Evolutionary conservation across 1,284 basidiomycete species (phyloP), one percentile per base, ranked within the genome.

Genomic region (Boletus sp.): DNA sequence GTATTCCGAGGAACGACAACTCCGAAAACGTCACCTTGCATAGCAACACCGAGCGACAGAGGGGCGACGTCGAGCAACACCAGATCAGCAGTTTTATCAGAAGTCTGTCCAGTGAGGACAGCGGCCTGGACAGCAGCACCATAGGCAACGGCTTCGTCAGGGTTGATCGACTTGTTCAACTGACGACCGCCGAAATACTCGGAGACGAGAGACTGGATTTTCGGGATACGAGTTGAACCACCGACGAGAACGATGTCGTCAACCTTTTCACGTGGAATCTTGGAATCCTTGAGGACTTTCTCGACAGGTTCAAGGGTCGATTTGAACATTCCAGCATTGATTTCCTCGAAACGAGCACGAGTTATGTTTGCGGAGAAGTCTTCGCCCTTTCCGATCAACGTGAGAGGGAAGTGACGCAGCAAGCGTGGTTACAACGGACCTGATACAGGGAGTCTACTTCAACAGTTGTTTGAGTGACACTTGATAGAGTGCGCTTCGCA

Each of bases 171-270:
- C 87, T 98, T 98, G 91, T 98, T 99, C 74, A 97, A 81, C 77
- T 96, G 91, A 73, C 95, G 94, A 63, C 94, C 95, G 77, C 91
- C 91, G 77, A 99, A 99, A 86, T 89, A 94, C 76, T 99, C 96
- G 63, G 96, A 98, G 60, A 99, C 95, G 62, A 99, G 89, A 33
- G 94, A 86, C 80, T 98, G 96, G 69, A 99, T 93, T 84, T 98
- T 98, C 71, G 96, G 96, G 76, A 99, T 99, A 88, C 97, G 96
- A 67, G 97, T 99, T 57, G 97, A 99, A 68, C 97, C 96, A 83
- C 97, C 96, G 68, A 99, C 96, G 61, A 99, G 93, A 74, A 99
- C 97, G 67, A 99, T 98, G 71, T 99, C 96, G 75, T 99, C 92
- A 66, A 98, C 94, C 86, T 98, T 98, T 74, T 95, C 92, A 66